Evolutionary conservation across 2,329 filamentous ascomycete species (phyloP), one percentile per base, ranked within the genome.

Genomic region (Cladosporium austrohemisphaericum): DNA sequence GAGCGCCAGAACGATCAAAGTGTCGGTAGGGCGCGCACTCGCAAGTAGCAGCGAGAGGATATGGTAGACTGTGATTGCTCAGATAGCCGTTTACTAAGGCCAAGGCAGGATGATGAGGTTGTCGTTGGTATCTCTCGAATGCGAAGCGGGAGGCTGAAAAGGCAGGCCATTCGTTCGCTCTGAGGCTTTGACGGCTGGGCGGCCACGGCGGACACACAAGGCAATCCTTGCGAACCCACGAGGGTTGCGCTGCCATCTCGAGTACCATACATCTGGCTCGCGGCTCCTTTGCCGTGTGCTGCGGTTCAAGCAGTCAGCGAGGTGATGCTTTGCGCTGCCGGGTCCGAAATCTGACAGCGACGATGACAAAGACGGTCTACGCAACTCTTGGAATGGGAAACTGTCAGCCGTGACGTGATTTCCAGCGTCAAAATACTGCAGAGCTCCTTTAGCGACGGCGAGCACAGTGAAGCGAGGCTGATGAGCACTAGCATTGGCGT

Each of bases 301-400:
- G 33, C 33, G 33, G 33, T 20, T 20, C 16, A 3, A 13, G 22
- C 33, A 19, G 33, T 36, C 33, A 36, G 33, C 33, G n/a, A n/a
- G 26, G 16, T 26, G 18, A 20, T n/a, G 35, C n/a, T 22, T 26
- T 33, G 14, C 31, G 28, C 40, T 32, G 28, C 28, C 28, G 28
- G 26, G 26, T 26, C 13, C 40, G n/a, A 35, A 22, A 31, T 45
- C 41, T 45, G 20, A 45, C 41, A 25, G 32, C 18, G 16, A 19
- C 7, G 22, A 45, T 45, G 20, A 45, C 29, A 45, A 45, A 45
- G 41, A 33, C 29, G 20, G 20, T 26, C 23, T 35, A 31, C 41
- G 22, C n/a, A n/a, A n/a, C n/a, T n/a, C n/a, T n/a, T n/a, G n/a
- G n/a, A n/a, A n/a, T n/a, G n/a, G n/a, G n/a, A n/a, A n/a, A n/a